phyloP scores from a whole-genome alignment of 2,329 filamentous ascomycete genomes.

The Coniochaeta sp. region DNA sequence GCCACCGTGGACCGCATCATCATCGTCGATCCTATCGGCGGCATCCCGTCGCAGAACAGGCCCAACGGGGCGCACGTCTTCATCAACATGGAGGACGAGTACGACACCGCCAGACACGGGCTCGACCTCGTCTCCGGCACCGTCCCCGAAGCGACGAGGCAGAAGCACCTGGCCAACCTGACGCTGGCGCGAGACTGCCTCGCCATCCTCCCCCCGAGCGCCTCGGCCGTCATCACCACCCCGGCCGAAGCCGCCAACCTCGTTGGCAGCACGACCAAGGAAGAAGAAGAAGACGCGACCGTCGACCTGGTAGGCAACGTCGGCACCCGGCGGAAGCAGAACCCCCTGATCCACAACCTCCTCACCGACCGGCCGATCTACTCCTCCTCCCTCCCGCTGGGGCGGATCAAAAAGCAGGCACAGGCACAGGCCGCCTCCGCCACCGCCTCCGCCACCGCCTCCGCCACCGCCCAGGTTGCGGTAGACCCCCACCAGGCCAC shows the following conservation, averaged over 20 bases:
- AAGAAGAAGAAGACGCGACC: too few species aligned
- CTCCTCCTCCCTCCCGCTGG: conserved; percentile 80
- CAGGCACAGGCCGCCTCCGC: conserved; percentile 2
- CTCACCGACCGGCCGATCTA: conserved; percentile 90
- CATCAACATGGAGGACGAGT: conserved; percentile 91
- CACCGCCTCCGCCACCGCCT: too few species aligned
- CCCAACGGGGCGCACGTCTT: conserved; percentile 69
- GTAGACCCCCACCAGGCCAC: too few species aligned
- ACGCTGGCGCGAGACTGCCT: conserved; percentile 63
- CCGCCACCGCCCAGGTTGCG: too few species aligned
- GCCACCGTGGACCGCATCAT: conserved; percentile 78
- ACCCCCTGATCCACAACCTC: conserved; percentile 90
- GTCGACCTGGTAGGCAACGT: conserved; percentile 47
- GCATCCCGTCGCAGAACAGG: conserved; percentile 62
- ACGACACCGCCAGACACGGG: conserved; percentile 57
- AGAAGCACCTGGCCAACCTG: conserved; percentile 62
- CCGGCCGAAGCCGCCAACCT: conserved; percentile 70
- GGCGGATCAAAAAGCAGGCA: conserved; percentile 44
- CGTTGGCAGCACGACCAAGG: too few species aligned
- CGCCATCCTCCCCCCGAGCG: conserved; percentile 70
- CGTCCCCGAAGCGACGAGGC: conserved; percentile 14
- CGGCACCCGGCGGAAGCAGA: conserved; percentile 51
- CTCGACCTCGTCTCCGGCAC: conserved; percentile 27
- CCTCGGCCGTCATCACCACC: conserved; percentile 84
- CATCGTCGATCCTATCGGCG: conserved; percentile 78